Evolutionary conservation across 352 stramenopile species (phyloP), one percentile per base, ranked within the genome.

Genomic region (Globisporangium acanthophoron): DNA sequence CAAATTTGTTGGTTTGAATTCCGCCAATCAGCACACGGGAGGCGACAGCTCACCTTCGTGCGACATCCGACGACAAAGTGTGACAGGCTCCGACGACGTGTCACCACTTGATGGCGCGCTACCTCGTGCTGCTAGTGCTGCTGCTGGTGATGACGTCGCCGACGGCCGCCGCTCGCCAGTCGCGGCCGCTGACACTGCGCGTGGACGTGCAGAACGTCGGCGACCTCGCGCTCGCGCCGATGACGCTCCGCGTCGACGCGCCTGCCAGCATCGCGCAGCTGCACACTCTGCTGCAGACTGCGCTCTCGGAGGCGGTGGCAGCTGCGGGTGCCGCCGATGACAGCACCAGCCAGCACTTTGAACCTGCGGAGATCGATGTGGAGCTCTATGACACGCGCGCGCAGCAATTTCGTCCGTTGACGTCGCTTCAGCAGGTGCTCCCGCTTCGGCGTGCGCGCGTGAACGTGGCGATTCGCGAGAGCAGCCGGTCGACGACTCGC

Each of bases 301-400:
- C 41, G 44, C 35, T 64, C 12, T 45, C 41, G 1, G 27, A 50
- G 29, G 37, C 58, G 39, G 20, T 40, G n/a, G 20, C 1, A 29
- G 31, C 3, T n/a, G 24, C 4, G 5, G 16, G 43, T 6, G 49
- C 31, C n/a, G n/a, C 7, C 1, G 7, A 39, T 8, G 49, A 63
- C 20, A n/a, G 35, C 4, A 16, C 33, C 33, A 37, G 33, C 33
- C 41, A 29, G 15, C 43, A n/a, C 33, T 21, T 18, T 13, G 47
- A 27, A 72, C 50, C 48, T 29, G 8, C 27, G 39, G 60, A 69
- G 31, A 58, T 82, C 56, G 52, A 31, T 7, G 59, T 84, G 12
- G 76, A 86, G 51, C 35, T 82, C 4, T 83, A 73, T 27, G 67
- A 83, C 20, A 45, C 66, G 9, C 66, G 67, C 40, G 44, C 41